Evolutionary conservation across 1,139 yeast species (phyloP).

Genomic region (Saccharomycopsis phalli): DNA sequence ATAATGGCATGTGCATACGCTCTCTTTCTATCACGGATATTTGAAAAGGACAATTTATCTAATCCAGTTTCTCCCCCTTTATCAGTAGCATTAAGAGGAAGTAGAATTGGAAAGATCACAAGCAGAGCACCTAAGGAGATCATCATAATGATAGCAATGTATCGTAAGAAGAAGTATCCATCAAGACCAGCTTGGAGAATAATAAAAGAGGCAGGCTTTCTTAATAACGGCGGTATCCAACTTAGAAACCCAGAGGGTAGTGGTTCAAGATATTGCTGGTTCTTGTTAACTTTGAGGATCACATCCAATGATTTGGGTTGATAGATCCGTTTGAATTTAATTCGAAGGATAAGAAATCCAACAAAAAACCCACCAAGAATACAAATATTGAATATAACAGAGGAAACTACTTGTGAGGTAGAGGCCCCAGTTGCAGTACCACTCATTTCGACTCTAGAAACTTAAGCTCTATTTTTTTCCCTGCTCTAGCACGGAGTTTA

Average conservation of each 20-base stretch:
- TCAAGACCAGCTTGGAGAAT: conserved; percentile 79
- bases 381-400: conserved; percentile 47
- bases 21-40: conserved; percentile 51
- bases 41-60: conserved; percentile 52
- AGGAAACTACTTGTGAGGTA: conserved; percentile 43
- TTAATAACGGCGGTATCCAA: conserved; percentile 47
- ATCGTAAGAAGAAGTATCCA: conserved; percentile 81
- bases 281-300: conserved; percentile 24
- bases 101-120: conserved; percentile 63
- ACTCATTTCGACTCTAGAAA: neutral
- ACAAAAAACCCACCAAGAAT: conserved; percentile 48
- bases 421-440: conserved; percentile 32
- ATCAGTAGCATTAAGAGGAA: conserved; percentile 83
- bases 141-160: conserved; percentile 52
- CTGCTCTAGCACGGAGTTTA: no score
- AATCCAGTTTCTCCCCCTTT: conserved; percentile 51
- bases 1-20: conserved; percentile 65
- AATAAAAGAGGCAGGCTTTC: conserved; percentile 56
- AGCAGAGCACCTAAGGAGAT: conserved; percentile 57
- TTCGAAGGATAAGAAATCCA: conserved; percentile 56
- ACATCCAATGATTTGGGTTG: conserved; percentile 67
- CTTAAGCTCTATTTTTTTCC: no score
- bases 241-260: conserved; percentile 46
- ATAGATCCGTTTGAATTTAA: conserved; percentile 60
- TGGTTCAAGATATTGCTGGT: conserved; percentile 41